These are phyloP conservation scores for Dentipellis sp. DNA, from an alignment of 768 basidiomycete genomes.

Conservation along the genomic window DNA sequence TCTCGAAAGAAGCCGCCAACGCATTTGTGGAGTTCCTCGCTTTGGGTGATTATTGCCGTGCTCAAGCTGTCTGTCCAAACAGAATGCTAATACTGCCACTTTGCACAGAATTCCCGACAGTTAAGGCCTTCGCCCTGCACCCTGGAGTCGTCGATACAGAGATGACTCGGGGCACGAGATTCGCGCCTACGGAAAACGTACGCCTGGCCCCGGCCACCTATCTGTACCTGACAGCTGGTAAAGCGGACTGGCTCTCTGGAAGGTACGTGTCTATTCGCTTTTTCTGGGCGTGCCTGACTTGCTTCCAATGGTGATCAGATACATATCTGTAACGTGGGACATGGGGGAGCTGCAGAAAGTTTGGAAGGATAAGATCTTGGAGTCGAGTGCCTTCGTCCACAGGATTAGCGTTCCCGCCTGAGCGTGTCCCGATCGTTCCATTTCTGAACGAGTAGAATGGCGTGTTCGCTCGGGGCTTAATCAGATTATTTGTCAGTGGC, in stretches of 20 bases:
- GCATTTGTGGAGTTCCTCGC: conserved; percentile 4
- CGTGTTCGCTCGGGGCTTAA: too few species aligned
- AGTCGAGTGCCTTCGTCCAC: too few species aligned
- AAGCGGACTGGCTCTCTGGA: neutral
- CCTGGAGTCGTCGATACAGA: neutral
- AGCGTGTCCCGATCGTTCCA: too few species aligned
- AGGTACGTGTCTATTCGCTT: neutral
- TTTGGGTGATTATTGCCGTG: neutral
- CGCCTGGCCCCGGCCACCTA: neutral
- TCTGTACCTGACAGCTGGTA: neutral
- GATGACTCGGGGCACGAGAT: neutral
- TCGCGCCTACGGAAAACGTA: neutral
- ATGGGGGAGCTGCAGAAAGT: neutral
- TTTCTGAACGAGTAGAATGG: too few species aligned
- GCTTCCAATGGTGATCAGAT: neutral
- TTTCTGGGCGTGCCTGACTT: neutral
- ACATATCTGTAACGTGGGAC: neutral
- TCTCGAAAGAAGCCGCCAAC: conserved; percentile 2
- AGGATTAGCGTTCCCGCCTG: too few species aligned
- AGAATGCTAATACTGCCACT: neutral
- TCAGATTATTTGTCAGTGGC: too few species aligned
- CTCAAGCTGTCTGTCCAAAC: conserved; percentile 13
- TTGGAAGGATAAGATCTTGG: conserved; percentile 1
- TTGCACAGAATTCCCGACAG: neutral
- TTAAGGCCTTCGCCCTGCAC: neutral